A percentile compares a stretch with the other conserved stretches of the same genome.
phyloP scores from a whole-genome alignment of 371 early-diverging fungal genomes.

The Syncephalastrum contaminatum region DNA sequence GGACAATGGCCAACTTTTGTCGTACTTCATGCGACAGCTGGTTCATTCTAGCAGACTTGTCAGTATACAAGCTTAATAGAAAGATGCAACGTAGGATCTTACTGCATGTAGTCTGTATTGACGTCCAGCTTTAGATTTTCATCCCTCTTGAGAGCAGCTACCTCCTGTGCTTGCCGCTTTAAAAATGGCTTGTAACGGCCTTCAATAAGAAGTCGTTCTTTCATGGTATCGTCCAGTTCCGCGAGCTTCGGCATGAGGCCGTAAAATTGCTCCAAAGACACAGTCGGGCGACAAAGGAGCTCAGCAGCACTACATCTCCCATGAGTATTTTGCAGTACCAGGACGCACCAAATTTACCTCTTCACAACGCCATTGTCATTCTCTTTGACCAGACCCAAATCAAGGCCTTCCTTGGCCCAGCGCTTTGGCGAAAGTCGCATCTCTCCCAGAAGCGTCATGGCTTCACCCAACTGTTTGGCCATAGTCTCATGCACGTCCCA shows the following conservation, averaged over 20 bases:
- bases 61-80: not conserved
- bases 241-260: constrained; percentile 47
- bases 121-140: constrained; percentile 63
- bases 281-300: constrained; percentile 49
- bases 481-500: constrained; percentile 40
- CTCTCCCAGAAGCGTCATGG: constrained; percentile 40
- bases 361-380: constrained; percentile 55
- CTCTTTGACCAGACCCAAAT: constrained; percentile 13
- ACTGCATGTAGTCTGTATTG: constrained; percentile 60
- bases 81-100: not conserved
- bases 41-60: constrained; percentile 39
- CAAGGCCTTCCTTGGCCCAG: constrained; percentile 53
- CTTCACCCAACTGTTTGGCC: constrained; percentile 33
- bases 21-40: constrained; percentile 74
- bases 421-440: constrained; percentile 45
- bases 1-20: constrained; percentile 61
- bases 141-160: constrained; percentile 65
- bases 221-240: constrained; percentile 39
- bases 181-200: constrained; percentile 74
- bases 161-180: constrained; percentile 63
- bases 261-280: constrained; percentile 43
- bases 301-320: constrained; percentile 49
- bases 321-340: too few relatives aligned
- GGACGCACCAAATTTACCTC: constrained; percentile 34
- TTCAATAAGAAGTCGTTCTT: constrained; percentile 55